phyloP scores from a whole-genome alignment of 139 green algal species.

The Pedinophyceae sp. region DNA sequence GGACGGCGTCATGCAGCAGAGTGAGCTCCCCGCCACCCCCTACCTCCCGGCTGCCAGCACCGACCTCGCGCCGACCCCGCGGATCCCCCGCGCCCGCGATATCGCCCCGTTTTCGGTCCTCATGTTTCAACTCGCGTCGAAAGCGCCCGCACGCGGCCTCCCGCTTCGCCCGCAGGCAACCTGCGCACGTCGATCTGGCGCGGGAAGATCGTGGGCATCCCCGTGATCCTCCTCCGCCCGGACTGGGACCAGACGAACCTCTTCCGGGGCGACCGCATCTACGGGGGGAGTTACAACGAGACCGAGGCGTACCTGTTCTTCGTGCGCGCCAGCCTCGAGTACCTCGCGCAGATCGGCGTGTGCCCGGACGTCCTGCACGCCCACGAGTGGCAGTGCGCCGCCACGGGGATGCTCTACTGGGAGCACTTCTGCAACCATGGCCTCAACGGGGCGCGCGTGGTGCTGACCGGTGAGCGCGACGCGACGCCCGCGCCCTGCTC shows the following conservation, averaged over 20 bases:
- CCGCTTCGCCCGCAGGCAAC: too few relatives aligned
- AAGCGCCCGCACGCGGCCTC: too few relatives aligned
- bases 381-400: slow-evolving; percentile 77
- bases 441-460: slow-evolving; percentile 27
- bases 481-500: too few relatives aligned
- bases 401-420: slow-evolving; percentile 31
- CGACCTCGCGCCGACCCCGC: too few relatives aligned
- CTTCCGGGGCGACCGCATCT: slow-evolving; percentile 68
- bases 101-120: too few relatives aligned
- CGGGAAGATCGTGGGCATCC: slow-evolving; percentile 33
- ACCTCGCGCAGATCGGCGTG: slow-evolving; percentile 22
- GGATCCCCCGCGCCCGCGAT: too few relatives aligned
- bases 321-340: slow-evolving; percentile 72
- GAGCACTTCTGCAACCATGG: slow-evolving; percentile 11
- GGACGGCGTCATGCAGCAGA: slow-evolving; percentile 42
- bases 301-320: slow-evolving; percentile 93
- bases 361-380: slow-evolving; percentile 58
- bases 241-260: slow-evolving; percentile 42
- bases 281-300: slow-evolving; percentile 86
- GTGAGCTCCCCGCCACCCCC: too few relatives aligned
- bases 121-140: too few relatives aligned
- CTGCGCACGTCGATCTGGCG: slow-evolving; percentile 42
- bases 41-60: too few relatives aligned
- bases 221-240: slow-evolving; percentile 48
- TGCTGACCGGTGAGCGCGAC: too few relatives aligned